A percentile compares a stretch with the other conserved stretches of the same genome.
phyloP scores from a whole-genome alignment of 1,139 yeast species.

The Yamadazyma oceani region DNA sequence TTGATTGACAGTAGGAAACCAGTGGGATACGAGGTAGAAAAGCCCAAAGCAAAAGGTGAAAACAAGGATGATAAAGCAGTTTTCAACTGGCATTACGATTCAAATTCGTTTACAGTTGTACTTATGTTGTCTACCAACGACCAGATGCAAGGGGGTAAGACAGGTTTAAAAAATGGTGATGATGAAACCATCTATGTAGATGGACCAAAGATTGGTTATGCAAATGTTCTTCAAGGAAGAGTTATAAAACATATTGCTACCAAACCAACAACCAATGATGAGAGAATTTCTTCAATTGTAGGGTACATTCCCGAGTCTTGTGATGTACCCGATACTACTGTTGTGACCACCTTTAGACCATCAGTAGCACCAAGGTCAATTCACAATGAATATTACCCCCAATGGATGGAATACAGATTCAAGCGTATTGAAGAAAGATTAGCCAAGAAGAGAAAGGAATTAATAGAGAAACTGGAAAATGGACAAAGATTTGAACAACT shows the following conservation, averaged over 20 bases:
- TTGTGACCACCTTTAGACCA: conserved; percentile 43
- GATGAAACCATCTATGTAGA: conserved; percentile 27
- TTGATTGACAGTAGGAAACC: conserved; percentile 21
- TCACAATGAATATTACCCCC: conserved; percentile 45
- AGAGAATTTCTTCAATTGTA: conserved; percentile 41
- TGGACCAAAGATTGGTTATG: conserved; percentile 34
- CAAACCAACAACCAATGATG: conserved; percentile 31
- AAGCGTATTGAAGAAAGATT: conserved; percentile 35
- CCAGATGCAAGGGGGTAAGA: conserved; percentile 34
- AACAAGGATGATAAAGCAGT: conserved; percentile 14
- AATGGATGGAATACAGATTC: conserved; percentile 45
- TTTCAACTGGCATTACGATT: conserved; percentile 33
- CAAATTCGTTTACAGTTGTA: conserved; percentile 29
- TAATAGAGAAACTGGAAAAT: conserved; percentile 17
- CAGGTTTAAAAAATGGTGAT: conserved; percentile 31
- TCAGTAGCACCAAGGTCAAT: conserved; percentile 36
- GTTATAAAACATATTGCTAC: conserved; percentile 34
- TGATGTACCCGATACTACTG: conserved; percentile 37
- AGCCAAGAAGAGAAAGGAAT: conserved; percentile 21
- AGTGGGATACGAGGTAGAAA: conserved; percentile 8
- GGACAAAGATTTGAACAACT: conserved; percentile 38
- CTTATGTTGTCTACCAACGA: conserved; percentile 31
- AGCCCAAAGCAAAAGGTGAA: conserved; percentile 9
- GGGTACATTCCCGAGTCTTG: conserved; percentile 45
- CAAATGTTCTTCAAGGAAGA: conserved; percentile 35